Evolutionary conservation across 495 filamentous ascomycete genomes (phyloP).

Genomic region (Aspergillus steynii): DNA sequence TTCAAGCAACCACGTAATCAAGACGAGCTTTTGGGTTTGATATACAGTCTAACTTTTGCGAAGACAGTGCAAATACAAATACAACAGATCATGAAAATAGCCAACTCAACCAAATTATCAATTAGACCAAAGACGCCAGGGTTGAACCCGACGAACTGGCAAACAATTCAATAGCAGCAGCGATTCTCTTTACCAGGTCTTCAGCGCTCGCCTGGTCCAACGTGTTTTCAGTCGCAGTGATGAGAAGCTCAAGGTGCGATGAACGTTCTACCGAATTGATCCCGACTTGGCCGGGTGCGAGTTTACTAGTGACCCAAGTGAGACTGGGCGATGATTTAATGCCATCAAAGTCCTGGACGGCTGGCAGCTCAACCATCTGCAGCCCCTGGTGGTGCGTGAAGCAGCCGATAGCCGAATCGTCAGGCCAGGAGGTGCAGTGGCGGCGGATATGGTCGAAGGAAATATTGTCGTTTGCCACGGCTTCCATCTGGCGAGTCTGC

Average conservation of each 20-base stretch:
- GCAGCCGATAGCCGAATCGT: constrained; percentile 4
- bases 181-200: no score
- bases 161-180: no score
- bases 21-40: no score
- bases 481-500: constrained; percentile 47
- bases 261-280: constrained; percentile 10
- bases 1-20: no score
- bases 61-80: no score
- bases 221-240: constrained; percentile 6
- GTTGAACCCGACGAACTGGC: no score
- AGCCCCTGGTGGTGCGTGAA: constrained; percentile 14
- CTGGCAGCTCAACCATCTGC: constrained; percentile 20
- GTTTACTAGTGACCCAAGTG: constrained; percentile 12
- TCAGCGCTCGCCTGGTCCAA: background rate
- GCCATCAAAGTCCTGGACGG: background rate
- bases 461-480: constrained; percentile 41
- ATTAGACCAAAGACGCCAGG: no score
- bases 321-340: constrained; percentile 7
- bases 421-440: constrained; percentile 49
- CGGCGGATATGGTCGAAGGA: constrained; percentile 47
- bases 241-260: background rate
- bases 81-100: no score
- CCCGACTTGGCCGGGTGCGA: constrained; percentile 10
- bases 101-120: no score
- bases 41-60: no score